Conservation (phyloP, 2,329 filamentous ascomycete species). For the Ophiocordyceps sinensis region DNA sequence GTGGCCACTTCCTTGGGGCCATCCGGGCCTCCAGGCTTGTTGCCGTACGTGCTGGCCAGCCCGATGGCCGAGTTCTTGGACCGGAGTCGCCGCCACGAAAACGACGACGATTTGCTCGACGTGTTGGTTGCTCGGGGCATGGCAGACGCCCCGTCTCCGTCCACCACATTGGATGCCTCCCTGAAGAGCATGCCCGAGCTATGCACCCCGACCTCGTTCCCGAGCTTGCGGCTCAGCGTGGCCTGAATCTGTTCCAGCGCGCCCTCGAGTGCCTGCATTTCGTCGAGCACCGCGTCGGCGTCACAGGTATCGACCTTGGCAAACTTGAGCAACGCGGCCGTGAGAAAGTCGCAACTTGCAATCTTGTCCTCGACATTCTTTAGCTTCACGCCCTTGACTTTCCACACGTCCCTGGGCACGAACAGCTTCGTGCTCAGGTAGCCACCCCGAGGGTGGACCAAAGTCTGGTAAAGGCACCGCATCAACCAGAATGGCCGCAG, state of each 20-base stretch:
- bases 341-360: constrained; percentile 78
- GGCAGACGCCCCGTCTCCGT: constrained; percentile 25
- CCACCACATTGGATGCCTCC: constrained; percentile 39
- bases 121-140: constrained; percentile 44
- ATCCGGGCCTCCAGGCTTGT: constrained; percentile 10
- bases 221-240: constrained; percentile 66
- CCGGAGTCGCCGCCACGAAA: constrained; percentile 80
- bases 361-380: constrained; percentile 90
- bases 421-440: constrained; percentile 89
- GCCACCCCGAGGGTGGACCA: constrained; percentile 80
- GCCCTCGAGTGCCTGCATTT: constrained; percentile 80
- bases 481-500: constrained; percentile 97
- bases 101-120: constrained; percentile 54
- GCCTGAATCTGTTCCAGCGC: constrained; percentile 77
- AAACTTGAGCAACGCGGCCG: constrained; percentile 73
- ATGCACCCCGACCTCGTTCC: constrained; percentile 82
- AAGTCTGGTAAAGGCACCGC: constrained; percentile 83
- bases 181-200: constrained; percentile 62
- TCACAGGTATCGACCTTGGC: constrained; percentile 76
- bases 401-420: constrained; percentile 84
- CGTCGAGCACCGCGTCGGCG: constrained; percentile 80
- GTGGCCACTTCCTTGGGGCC: constrained; percentile 26
- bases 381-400: constrained; percentile 83
- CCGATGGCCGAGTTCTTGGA: constrained; percentile 71
- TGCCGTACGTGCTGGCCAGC: constrained; percentile 33